Evolutionary conservation across 768 basidiomycete species (phyloP).

Genomic region (Suillus alpinus): DNA sequence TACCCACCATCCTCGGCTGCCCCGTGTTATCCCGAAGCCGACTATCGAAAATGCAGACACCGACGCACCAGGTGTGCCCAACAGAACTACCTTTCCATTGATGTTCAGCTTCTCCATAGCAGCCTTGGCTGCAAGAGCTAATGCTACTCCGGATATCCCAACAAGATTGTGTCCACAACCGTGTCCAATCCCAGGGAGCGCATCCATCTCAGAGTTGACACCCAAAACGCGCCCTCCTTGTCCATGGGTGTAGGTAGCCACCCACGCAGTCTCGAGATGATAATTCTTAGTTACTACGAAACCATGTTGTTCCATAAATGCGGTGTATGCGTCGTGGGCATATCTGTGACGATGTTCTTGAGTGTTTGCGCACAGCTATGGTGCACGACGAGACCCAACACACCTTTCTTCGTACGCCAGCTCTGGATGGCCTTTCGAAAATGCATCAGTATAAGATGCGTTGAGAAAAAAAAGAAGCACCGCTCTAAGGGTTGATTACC

Average conservation of each 20-base stretch:
- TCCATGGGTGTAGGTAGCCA: constrained; percentile 56
- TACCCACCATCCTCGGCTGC: constrained; percentile 71
- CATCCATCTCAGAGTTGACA: constrained; percentile 74
- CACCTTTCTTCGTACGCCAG: constrained; percentile 67
- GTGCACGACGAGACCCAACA: constrained; percentile 12
- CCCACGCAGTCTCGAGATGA: constrained; percentile 67
- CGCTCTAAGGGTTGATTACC: constrained; percentile 33
- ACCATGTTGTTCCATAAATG: constrained; percentile 60
- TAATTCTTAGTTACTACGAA: constrained; percentile 59
- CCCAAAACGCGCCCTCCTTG: constrained; percentile 64
- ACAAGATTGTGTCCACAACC: constrained; percentile 79
- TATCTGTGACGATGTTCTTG: constrained; percentile 36
- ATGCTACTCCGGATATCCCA: constrained; percentile 64
- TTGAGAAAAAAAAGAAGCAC: neutral
- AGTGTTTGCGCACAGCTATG: neutral
- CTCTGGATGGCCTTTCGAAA: constrained; percentile 64
- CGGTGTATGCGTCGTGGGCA: constrained; percentile 66
- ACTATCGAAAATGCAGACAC: neutral
- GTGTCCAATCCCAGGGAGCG: constrained; percentile 51
- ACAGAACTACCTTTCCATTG: constrained; percentile 57
- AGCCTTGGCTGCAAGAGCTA: constrained; percentile 58
- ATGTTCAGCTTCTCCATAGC: constrained; percentile 58
- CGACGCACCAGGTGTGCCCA: constrained; percentile 66
- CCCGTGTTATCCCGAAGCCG: neutral
- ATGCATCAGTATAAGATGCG: neutral